Evolutionary conservation across 768 basidiomycete species (phyloP), one percentile per base, ranked within the genome.

Genomic region (Rhizopogon roseolus): DNA sequence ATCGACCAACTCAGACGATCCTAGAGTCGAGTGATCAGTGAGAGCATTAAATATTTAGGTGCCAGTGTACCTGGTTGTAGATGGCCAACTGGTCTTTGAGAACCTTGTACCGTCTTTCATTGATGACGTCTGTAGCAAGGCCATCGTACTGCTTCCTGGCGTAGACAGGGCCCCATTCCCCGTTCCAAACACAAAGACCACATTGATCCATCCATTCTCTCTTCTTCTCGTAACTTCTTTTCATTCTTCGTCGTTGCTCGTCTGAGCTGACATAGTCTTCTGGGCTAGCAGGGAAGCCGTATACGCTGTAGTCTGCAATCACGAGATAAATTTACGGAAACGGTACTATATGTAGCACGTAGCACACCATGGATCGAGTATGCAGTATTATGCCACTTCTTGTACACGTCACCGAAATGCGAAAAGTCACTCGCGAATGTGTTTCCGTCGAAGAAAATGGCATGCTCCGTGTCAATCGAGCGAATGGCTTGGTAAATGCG

Each of bases 91-190:
- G 91, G 62, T 88, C 86, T 54, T 83, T 76, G 55, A 91, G 76
- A 5, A 90, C 86, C 14, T 69, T 72, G 69, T 84, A 87, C 25
- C 90, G 73, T 16, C 61, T 64, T 56, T 79, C 74, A 69, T 93
- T 92, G 70, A 88, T 87, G 41, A 62, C 60, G 27, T 90, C 83
- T 52, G 82, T 86, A 46, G 71, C 68, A 2, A 73, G 76, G 3
- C 86, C 83, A 4, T 82, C 81, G 55, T 78, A 82, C 49, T 81
- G 75, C 66, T 70, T 71, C 57, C 86, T 72, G 3, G 86, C 85
- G 57, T 91, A 92, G 22, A 92, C 88, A 3, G 89, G 88, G 17
- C 90, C 91, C 78, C 84, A 91, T 67, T 90, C 90, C 16, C 90
- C 90, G 60, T 89, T 88, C 86, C 85, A 84, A 17, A 88, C 85